Percentiles rank a stretch among this genome's conserved stretches.
Evolutionary conservation across 768 basidiomycete species (phyloP).

Genomic region (Tremella mesenterica): DNA sequence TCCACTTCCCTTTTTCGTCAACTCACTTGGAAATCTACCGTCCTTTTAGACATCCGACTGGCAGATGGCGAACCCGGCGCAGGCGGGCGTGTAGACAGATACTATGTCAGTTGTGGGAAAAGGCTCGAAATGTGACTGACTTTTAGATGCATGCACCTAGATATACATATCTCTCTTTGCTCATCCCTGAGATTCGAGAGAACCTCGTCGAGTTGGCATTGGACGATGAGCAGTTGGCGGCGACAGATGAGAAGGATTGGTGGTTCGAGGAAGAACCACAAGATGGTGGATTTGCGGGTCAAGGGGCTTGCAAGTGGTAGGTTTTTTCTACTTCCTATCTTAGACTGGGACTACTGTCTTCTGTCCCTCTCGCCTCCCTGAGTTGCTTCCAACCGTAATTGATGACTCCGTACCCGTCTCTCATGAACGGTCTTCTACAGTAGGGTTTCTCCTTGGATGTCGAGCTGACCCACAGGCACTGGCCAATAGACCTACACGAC

Average conservation of each 20-base stretch:
- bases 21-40: conserved; percentile 82
- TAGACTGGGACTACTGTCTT: too few species aligned
- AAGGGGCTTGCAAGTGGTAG: conserved; percentile 61
- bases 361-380: too few species aligned
- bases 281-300: conserved; percentile 23
- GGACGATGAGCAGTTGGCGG: conserved; percentile 68
- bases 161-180: conserved; percentile 82
- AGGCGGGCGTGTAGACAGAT: conserved; percentile 83
- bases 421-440: too few species aligned
- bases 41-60: conserved; percentile 80
- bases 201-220: conserved; percentile 88
- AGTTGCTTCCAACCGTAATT: too few species aligned
- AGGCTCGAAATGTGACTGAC: not conserved
- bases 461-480: conserved; percentile 68
- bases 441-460: too few species aligned
- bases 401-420: too few species aligned
- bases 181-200: conserved; percentile 77
- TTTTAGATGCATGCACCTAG: conserved; percentile 60
- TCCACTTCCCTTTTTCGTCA: conserved; percentile 62
- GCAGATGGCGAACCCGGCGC: conserved; percentile 83
- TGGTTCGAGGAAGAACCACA: conserved; percentile 72
- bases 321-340: conserved; percentile 31
- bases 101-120: conserved; percentile 50
- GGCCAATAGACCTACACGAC: conserved; percentile 94
- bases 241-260: conserved; percentile 81